phyloP scores from a whole-genome alignment of 768 basidiomycete genomes.

The Chlorophyllum brunneum region DNA sequence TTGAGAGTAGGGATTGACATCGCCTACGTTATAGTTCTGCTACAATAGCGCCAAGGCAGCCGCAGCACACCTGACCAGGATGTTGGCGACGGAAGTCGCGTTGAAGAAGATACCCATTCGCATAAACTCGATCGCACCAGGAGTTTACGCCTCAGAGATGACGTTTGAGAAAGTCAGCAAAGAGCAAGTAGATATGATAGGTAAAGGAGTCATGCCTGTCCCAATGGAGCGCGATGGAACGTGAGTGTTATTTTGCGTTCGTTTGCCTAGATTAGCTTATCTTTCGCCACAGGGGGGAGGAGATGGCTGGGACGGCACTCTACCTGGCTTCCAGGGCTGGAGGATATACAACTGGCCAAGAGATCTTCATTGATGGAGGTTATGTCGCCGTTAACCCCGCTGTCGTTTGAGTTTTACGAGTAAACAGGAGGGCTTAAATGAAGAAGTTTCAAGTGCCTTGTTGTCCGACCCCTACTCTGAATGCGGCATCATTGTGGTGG shows the following conservation, averaged over 20 bases:
- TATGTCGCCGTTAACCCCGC: slow-evolving; percentile 72
- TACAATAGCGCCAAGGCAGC: slow-evolving; percentile 84
- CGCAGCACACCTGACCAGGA: slow-evolving; percentile 69
- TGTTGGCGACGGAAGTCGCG: slow-evolving; percentile 74
- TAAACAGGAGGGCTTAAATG: too few species aligned
- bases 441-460: too few species aligned
- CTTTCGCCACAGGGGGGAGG: slow-evolving; percentile 44
- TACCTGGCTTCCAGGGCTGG: slow-evolving; percentile 74
- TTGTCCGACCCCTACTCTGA: too few species aligned
- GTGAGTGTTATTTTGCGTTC: slow-evolving; percentile 39
- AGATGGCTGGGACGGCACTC: slow-evolving; percentile 75
- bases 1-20: background rate
- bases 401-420: slow-evolving; percentile 15
- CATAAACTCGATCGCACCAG: slow-evolving; percentile 72
- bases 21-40: slow-evolving; percentile 49
- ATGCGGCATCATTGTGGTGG: too few species aligned
- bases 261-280: background rate
- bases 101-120: slow-evolving; percentile 66
- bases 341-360: slow-evolving; percentile 74
- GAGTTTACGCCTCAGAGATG: slow-evolving; percentile 76
- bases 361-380: slow-evolving; percentile 75
- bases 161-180: slow-evolving; percentile 48
- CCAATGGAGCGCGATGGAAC: slow-evolving; percentile 62
- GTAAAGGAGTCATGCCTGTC: slow-evolving; percentile 55
- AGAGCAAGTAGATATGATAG: slow-evolving; percentile 47